phyloP scores from a whole-genome alignment of 768 basidiomycete genomes.

The Tylopilus balloui region DNA sequence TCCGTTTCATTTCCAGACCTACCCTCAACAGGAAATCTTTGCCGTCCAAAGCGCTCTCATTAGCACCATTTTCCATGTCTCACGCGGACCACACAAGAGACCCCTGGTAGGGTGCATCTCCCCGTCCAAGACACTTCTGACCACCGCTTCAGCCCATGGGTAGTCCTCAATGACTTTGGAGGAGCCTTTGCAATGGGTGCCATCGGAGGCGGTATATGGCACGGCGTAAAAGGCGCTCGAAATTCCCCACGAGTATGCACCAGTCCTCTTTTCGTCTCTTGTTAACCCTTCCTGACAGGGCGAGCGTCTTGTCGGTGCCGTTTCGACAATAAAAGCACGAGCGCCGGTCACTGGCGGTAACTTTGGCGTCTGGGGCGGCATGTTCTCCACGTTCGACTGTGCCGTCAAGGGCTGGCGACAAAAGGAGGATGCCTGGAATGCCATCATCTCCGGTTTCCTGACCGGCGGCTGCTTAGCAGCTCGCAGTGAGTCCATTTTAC shows the following conservation, averaged over 20 bases:
- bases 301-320: constrained; percentile 88
- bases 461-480: constrained; percentile 95
- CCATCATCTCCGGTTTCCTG: constrained; percentile 96
- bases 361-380: constrained; percentile 93
- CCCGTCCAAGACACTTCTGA: constrained; percentile 1
- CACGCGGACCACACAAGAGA: constrained; percentile 92
- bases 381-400: constrained; percentile 99
- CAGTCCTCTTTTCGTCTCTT: neutral
- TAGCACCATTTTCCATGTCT: constrained; percentile 48
- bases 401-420: constrained; percentile 95
- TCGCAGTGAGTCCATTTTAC: constrained; percentile 62
- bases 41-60: neutral
- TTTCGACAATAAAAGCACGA: constrained; percentile 95
- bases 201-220: constrained; percentile 97
- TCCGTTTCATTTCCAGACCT: constrained; percentile 14
- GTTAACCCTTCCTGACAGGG: constrained; percentile 50
- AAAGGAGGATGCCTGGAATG: constrained; percentile 99
- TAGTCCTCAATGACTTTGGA: constrained; percentile 96
- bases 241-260: constrained; percentile 86
- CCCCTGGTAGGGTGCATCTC: constrained; percentile 61
- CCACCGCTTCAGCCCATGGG: constrained; percentile 74
- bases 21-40: constrained; percentile 32
- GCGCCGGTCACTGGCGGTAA: constrained; percentile 98
- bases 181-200: constrained; percentile 98
- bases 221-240: constrained; percentile 95